Conservation (phyloP, 2,329 filamentous ascomycete species). For the Cladosporium phlei region DNA sequence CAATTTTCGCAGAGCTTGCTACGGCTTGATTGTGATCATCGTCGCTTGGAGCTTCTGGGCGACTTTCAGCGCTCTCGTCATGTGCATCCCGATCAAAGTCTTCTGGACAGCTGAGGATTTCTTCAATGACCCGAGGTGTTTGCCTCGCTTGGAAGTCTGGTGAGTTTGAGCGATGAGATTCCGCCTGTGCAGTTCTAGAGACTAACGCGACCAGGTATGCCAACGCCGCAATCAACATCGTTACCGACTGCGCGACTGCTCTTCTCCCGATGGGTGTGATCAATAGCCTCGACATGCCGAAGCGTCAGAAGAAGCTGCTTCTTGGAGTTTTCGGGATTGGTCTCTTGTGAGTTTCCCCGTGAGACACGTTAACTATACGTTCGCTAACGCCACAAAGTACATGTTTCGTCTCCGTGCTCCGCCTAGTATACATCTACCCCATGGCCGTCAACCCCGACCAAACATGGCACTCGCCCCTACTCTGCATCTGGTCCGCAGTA, state of each 20-base stretch:
- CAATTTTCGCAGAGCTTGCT: constrained; percentile 28
- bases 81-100: constrained; percentile 10
- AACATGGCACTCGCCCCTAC: constrained; percentile 9
- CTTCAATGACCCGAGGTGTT: constrained; percentile 9
- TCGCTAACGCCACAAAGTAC: constrained; percentile 18
- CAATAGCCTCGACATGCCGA: constrained; percentile 31
- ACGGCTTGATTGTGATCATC: constrained; percentile 10
- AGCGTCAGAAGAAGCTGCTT: constrained; percentile 30
- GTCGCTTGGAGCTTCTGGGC: constrained; percentile 12
- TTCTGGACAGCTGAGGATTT: constrained; percentile 14
- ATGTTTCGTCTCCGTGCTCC: constrained; percentile 31
- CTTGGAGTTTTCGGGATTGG: constrained; percentile 34
- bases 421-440: constrained; percentile 27
- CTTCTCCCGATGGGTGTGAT: constrained; percentile 32
- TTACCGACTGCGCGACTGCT: constrained; percentile 14
- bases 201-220: constrained; percentile 5
- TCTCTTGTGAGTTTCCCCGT: constrained; percentile 10
- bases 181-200: too few species aligned
- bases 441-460: constrained; percentile 13
- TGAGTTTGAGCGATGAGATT: too few species aligned
- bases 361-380: not conserved
- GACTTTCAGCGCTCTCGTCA: constrained; percentile 12
- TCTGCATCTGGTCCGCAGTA: constrained; percentile 11
- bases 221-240: constrained; percentile 13
- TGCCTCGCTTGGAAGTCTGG: constrained; percentile 13